These are phyloP conservation scores for Phytophthora gonapodyides DNA, from an alignment of 352 stramenopile genomes.

Conservation along the genomic window DNA sequence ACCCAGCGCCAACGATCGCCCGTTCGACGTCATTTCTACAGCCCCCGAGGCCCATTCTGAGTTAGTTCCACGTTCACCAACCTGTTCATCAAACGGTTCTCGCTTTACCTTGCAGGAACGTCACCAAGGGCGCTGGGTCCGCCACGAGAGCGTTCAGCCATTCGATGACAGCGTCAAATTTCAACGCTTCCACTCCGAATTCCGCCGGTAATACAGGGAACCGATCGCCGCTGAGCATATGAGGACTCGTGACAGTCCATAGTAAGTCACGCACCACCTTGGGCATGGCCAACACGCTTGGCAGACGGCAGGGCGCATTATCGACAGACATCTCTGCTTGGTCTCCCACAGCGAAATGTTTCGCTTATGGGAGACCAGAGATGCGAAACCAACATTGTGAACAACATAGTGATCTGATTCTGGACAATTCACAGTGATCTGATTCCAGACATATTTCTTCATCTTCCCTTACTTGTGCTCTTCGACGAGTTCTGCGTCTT, in stretches of 20 bases:
- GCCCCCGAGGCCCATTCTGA: neutral
- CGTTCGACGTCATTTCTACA: slow-evolving; percentile 44
- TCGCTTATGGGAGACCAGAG: no score
- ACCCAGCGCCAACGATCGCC: slow-evolving; percentile 52
- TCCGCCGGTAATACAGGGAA: slow-evolving; percentile 55
- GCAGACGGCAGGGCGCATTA: slow-evolving; percentile 14
- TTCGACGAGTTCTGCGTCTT: slow-evolving; percentile 30
- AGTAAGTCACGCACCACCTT: slow-evolving; percentile 76
- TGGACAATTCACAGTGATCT: neutral
- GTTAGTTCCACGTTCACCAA: slow-evolving; percentile 2
- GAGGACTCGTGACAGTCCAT: slow-evolving; percentile 63
- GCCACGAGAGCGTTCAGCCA: slow-evolving; percentile 54
- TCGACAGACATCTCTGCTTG: slow-evolving; percentile 19
- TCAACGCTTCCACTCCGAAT: slow-evolving; percentile 37
- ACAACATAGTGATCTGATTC: no score
- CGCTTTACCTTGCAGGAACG: slow-evolving; percentile 54
- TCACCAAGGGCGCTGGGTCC: slow-evolving; percentile 49
- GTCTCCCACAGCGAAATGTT: no score
- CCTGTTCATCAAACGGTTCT: neutral
- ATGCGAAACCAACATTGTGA: no score
- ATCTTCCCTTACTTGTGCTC: slow-evolving; percentile 28
- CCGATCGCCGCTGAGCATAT: slow-evolving; percentile 45
- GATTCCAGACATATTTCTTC: slow-evolving; percentile 15
- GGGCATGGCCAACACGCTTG: slow-evolving; percentile 20
- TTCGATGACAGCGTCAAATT: slow-evolving; percentile 35